Evolutionary conservation across 78 protist genomes (phyloP), one percentile per base, ranked within the genome.

Genomic region (Carpediemonas membranifera): DNA sequence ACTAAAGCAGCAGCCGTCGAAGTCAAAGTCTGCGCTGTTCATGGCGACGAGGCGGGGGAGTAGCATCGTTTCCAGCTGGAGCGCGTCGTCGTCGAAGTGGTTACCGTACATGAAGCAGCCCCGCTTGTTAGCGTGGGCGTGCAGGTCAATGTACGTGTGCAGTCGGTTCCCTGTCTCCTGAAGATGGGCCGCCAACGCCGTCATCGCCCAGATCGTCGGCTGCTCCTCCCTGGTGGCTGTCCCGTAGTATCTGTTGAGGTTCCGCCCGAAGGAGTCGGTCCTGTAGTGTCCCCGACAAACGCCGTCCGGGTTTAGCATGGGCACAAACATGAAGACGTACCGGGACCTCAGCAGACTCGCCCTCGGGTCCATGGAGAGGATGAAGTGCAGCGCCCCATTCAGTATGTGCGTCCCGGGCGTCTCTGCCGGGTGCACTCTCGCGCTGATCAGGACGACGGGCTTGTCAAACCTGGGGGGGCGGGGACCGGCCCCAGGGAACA

Each of bases 1-100:
- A 36, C 35, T 3, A 52, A 57, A 59, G 67, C 15, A 57, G 62
- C 65, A 64, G 27, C 61, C 79, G 15, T 47, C 18, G 51, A 61
- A 66, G 44, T 63, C 79, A 39, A 74, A 54, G 51, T 31, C 51
- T 13, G 19, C 28, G 33, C 36, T 18, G 73, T 75, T 68, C 36
- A 47, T 5, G 39, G 39, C 14, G 36, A 68, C 51, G 19, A 75
- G 67, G 59, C 47, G 52, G 25, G 80, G 55, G 53, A 30, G 67
- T 14, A 62, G 56, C 14, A 62, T 55, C 0, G 0, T 30, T 3
- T 13, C 39, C 13, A 56, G 41, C 56, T 44, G 66, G 47, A 9
- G 47, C 47, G 47, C 21, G 47, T 41, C 5, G 47, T 41, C 21
- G 21, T 5, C 21, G 21, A 41, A 5, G 47, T 9, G 9, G 56